Base-by-base conservation (phyloP, 2,329 filamentous ascomycete genomes). In the Grosmannia huntii region DNA sequence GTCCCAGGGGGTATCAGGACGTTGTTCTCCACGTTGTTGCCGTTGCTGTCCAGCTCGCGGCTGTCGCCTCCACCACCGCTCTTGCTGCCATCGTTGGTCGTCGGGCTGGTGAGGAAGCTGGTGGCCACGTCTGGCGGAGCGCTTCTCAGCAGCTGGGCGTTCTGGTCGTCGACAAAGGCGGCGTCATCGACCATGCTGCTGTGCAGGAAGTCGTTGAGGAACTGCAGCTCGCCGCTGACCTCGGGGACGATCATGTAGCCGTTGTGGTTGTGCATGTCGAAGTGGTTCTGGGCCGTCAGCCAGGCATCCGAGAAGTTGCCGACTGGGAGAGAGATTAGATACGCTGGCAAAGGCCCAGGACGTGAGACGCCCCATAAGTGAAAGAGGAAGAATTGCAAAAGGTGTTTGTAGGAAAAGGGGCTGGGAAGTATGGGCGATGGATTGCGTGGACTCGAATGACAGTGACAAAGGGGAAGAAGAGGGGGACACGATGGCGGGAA, bases 171-270 rank as follows among this genome's bases (percentile, higher is more conserved):
- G 41, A 86, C 83, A 60, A 86, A 79, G 56, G 83, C 83, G 61
- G 82, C 83, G 70, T 95, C 91, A 73, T 97, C 91, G 63, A 96
- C 80, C 58, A 96, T 76, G 68, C 89, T 95, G 64, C 85, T 95
- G 71, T 91, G 94, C 61, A 99, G 80, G 69, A 97, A 97, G 71
- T 99, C 92, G 76, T 95, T 95, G 68, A 99, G 83, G 56, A 97
- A 76, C 69, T 96, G 96, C 71, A 96, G 96, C 76, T 99, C 94
- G 73, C 94, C 94, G 61, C 88, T 91, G 65, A 96, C 89, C 73
- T 99, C 94, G 62, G 90, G 89, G 55, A 78, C 75, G 74, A 96
- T 95, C 86, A 96, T 91, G 76, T 94, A 97, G 68, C 89, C 94
- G 60, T 89, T 87, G 73, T 96, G 90, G 69, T 85, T 89, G 74